Evolutionary conservation across 2,329 filamentous ascomycete species (phyloP).

Genomic region (Cladosporium sp.): DNA sequence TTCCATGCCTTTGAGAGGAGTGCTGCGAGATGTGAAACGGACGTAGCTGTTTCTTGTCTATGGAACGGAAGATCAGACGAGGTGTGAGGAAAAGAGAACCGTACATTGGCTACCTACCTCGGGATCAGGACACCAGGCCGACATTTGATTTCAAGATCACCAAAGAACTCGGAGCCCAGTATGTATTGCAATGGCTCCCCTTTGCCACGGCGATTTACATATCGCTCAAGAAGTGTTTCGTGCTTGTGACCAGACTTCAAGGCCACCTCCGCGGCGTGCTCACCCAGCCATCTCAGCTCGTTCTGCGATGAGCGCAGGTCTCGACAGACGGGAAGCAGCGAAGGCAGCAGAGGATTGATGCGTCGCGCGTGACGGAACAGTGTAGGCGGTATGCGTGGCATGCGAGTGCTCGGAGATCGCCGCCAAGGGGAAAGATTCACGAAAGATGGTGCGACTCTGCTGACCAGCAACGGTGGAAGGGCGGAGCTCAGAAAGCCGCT

Average conservation of each 20-base stretch:
- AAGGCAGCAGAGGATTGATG: slow-evolving; percentile 42
- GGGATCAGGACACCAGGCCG: slow-evolving; percentile 77
- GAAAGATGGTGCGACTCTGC: background rate
- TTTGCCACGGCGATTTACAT: slow-evolving; percentile 37
- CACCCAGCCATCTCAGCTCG: slow-evolving; percentile 67
- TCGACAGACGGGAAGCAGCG: slow-evolving; percentile 59
- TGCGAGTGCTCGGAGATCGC: slow-evolving; percentile 14
- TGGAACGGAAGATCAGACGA: slow-evolving; percentile 9
- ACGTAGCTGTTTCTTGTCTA: slow-evolving; percentile 44
- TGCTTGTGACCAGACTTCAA: slow-evolving; percentile 10
- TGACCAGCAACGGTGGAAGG: background rate
- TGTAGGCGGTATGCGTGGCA: slow-evolving; percentile 28
- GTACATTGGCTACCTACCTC: slow-evolving; percentile 42
- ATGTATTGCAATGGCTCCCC: slow-evolving; percentile 86
- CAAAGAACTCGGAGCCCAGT: slow-evolving; percentile 82
- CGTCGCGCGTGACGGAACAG: slow-evolving; percentile 21
- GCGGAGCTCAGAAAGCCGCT: background rate
- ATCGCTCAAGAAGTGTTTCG: background rate
- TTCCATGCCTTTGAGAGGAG: slow-evolving; percentile 19
- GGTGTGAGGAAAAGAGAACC: background rate
- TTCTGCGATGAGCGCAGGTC: slow-evolving; percentile 57
- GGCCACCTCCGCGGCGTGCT: slow-evolving; percentile 41
- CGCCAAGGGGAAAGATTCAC: background rate
- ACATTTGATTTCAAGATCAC: slow-evolving; percentile 71
- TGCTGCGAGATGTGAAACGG: slow-evolving; percentile 29